Evolutionary conservation across 371 early-diverging fungal species (phyloP).

Genomic region (Mortierella sp.): DNA sequence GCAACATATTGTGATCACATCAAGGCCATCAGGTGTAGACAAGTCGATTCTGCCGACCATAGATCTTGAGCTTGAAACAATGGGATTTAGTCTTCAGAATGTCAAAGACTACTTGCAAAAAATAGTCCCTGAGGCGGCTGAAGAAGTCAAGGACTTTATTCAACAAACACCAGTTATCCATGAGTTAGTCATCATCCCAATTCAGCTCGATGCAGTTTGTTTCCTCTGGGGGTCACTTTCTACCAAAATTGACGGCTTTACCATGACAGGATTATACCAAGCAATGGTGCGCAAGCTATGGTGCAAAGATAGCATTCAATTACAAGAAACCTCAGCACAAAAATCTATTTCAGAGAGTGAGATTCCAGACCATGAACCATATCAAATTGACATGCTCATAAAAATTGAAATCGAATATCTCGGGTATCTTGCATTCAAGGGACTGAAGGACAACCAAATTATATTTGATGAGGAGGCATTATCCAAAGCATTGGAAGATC

Average conservation of each 20-base stretch:
- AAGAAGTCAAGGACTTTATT: constrained; percentile 27
- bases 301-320: constrained; percentile 12
- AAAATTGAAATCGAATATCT: too few species aligned
- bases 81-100: constrained; percentile 30
- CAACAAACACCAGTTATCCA: constrained; percentile 23
- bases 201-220: constrained; percentile 29
- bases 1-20: too few species aligned
- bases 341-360: background rate
- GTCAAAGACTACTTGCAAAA: constrained; percentile 16
- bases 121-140: constrained; percentile 8
- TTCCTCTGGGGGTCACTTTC: constrained; percentile 24
- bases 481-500: background rate
- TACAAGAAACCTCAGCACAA: too few species aligned
- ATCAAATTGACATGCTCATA: background rate
- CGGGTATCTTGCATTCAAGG: background rate
- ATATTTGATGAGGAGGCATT: background rate
- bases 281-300: constrained; percentile 19
- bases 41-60: constrained; percentile 8
- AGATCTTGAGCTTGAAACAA: constrained; percentile 28
- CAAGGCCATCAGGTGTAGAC: constrained; percentile 29
- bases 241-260: background rate
- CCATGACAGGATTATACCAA: constrained; percentile 21
- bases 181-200: constrained; percentile 26
- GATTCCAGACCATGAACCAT: background rate
- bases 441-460: background rate